A percentile compares a stretch with the other conserved stretches of the same genome.
phyloP scores from a whole-genome alignment of 805 yeast species.

The Lipomyces japonicus region DNA sequence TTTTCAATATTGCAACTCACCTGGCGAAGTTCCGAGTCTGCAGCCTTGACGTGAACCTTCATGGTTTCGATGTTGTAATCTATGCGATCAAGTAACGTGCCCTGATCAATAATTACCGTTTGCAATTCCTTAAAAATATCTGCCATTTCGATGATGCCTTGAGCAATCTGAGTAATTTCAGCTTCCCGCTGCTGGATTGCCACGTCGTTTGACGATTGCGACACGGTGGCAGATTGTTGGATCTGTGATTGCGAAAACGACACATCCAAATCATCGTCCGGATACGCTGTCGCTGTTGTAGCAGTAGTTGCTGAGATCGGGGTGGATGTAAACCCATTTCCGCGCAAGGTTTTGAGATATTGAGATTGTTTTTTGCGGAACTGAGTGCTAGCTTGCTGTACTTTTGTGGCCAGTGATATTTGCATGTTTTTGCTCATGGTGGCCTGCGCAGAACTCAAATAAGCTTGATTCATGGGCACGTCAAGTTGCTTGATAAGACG shows the following conservation, averaged over 20 bases:
- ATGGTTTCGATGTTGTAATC: conserved; percentile 86
- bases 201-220: conserved; percentile 38
- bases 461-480: conserved; percentile 39
- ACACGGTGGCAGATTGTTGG: conserved; percentile 28
- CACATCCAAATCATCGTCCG: conserved; percentile 30
- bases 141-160: conserved; percentile 89
- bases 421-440: conserved; percentile 74
- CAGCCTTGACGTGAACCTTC: conserved; percentile 67
- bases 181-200: conserved; percentile 70
- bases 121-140: conserved; percentile 93
- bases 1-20: conserved; percentile 3
- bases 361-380: conserved; percentile 86
- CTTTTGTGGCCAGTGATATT: conserved; percentile 76
- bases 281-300: conserved; percentile 28
- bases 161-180: conserved; percentile 86
- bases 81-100: conserved; percentile 86
- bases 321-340: conserved; percentile 45
- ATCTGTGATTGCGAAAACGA: conserved; percentile 34
- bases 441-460: conserved; percentile 46
- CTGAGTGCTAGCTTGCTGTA: conserved; percentile 71
- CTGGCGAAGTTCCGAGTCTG: conserved; percentile 64
- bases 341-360: conserved; percentile 76
- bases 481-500: conserved; percentile 66
- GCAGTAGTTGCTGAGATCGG: conserved; percentile 29
- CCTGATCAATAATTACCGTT: conserved; percentile 88